Base-by-base conservation (phyloP, 2,329 filamentous ascomycete species). In the Coniochaeta hoffmannii region DNA sequence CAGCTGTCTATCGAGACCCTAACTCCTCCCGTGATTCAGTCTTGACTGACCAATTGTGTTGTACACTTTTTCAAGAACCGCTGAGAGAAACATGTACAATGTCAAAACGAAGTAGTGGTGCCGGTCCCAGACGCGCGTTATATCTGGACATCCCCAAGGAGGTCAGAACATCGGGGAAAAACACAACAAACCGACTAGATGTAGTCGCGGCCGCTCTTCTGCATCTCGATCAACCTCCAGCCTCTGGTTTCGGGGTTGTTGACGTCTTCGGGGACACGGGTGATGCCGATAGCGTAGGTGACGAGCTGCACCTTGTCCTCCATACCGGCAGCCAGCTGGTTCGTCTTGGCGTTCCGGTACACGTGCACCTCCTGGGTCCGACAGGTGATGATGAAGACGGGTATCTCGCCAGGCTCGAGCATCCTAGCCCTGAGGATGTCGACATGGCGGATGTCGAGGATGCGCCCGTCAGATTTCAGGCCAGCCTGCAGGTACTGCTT, bases 271-370 rank as follows among this genome's bases (percentile, higher is more conserved):
- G 94, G 87, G 58, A 96, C 85, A 61, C 94, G 81, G 3, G 94
- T 99, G 58, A 99, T 88, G 64, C 94, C 94, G 63, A 99, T 97
- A 60, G 93, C 94, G 68, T 99, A 99, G 2, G 94, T 97, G 62
- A 99, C 94, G 63, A 96, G 86, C 74, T 99, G 94, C 24, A 99
- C 94, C 75, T 92, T 95, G 74, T 99, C 94, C 73, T 99, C 94
- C 91, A 97, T 97, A 44, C 94, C 94, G 12, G 93, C 93, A 3
- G 93, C 92, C 50, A 99, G 82, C 71, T 97, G 80, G 60, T 87
- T 87, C 1, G 87, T 87, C 80, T 99, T 97, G 57, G 87, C 85
- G 62, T 97, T 96, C 59, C 89, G 84, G 76, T 97, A 99, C 15
- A 97, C 92, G 68, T 99, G 94, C 11, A 99, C 92, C 73, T 99